These are phyloP conservation scores for Stagonosporopsis vannaccii DNA, from an alignment of 2,329 filamentous ascomycete genomes.

Conservation along the genomic window DNA sequence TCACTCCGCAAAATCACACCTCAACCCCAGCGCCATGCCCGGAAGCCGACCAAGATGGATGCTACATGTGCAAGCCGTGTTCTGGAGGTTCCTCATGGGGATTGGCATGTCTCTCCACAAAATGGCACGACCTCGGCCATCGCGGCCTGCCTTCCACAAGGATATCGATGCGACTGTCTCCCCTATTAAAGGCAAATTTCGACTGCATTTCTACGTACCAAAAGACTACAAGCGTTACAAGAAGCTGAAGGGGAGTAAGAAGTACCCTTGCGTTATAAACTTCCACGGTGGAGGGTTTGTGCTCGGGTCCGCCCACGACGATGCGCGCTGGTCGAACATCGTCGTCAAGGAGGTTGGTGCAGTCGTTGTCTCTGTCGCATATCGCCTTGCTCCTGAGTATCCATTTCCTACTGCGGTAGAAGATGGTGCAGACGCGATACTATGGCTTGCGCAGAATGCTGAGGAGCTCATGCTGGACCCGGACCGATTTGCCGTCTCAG, in stretches of 20 bases:
- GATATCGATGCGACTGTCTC: slow-evolving; percentile 61
- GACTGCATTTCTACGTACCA: slow-evolving; percentile 69
- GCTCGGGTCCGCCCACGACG: slow-evolving; percentile 65
- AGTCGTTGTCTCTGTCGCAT: slow-evolving; percentile 67
- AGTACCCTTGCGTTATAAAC: slow-evolving; percentile 67
- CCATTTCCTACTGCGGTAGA: slow-evolving; percentile 70
- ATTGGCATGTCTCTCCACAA: slow-evolving; percentile 74
- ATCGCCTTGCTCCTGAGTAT: slow-evolving; percentile 66
- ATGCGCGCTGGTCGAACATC: slow-evolving; percentile 65
- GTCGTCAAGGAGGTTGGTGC: slow-evolving; percentile 64
- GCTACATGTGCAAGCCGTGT: slow-evolving; percentile 67
- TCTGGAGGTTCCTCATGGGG: slow-evolving; percentile 72
- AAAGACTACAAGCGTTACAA: slow-evolving; percentile 56
- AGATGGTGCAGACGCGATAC: slow-evolving; percentile 67
- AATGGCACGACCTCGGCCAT: slow-evolving; percentile 66
- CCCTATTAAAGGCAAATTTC: slow-evolving; percentile 56
- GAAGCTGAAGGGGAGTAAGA: slow-evolving; percentile 51
- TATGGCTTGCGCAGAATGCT: slow-evolving; percentile 65
- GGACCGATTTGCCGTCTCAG: slow-evolving; percentile 64
- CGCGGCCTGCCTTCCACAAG: slow-evolving; percentile 66
- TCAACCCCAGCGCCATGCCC: slow-evolving; percentile 23
- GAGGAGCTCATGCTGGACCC: slow-evolving; percentile 64
- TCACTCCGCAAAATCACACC: background rate
- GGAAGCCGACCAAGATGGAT: slow-evolving; percentile 61
- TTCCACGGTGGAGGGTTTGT: slow-evolving; percentile 72